Percentiles rank a stretch among this genome's conserved stretches.
phyloP scores from a whole-genome alignment of 441 rosid species.

The Raphanus hybrid region DNA sequence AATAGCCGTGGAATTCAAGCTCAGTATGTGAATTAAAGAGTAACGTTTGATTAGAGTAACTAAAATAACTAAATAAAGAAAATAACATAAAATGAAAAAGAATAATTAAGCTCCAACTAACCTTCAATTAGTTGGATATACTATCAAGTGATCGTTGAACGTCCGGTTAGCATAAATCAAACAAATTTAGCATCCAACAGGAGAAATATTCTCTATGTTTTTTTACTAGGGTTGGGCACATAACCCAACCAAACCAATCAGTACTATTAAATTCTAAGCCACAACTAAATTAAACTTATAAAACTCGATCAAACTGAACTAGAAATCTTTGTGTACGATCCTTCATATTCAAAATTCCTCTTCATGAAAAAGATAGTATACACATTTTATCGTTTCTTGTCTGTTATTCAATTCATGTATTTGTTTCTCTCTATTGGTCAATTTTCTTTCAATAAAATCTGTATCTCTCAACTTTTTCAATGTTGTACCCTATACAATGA shows the following conservation, averaged over 20 bases:
- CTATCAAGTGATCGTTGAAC: not conserved
- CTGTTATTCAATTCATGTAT: not conserved
- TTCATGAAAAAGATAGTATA: too few species aligned
- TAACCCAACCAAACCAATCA: not conserved
- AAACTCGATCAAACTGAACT: not conserved
- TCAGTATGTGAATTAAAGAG: not conserved
- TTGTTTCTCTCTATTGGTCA: not conserved
- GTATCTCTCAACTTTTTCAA: not conserved
- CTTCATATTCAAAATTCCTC: not conserved
- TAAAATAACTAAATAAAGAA: not conserved
- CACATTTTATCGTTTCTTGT: not conserved
- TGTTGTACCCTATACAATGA: not conserved
- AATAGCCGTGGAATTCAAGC: not conserved
- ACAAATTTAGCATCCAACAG: not conserved
- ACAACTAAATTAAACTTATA: not conserved
- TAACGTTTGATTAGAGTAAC: not conserved
- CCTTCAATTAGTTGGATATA: not conserved
- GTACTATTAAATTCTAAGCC: not conserved
- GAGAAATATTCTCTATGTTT: not conserved
- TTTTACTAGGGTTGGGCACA: not conserved
- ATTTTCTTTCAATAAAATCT: not conserved
- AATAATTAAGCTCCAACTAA: not conserved
- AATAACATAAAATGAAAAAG: not conserved
- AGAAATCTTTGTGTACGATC: not conserved
- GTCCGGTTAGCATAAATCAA: not conserved